Evolutionary conservation across 805 yeast species (phyloP).

Genomic region (Isabelozyma pseudorhagii): DNA sequence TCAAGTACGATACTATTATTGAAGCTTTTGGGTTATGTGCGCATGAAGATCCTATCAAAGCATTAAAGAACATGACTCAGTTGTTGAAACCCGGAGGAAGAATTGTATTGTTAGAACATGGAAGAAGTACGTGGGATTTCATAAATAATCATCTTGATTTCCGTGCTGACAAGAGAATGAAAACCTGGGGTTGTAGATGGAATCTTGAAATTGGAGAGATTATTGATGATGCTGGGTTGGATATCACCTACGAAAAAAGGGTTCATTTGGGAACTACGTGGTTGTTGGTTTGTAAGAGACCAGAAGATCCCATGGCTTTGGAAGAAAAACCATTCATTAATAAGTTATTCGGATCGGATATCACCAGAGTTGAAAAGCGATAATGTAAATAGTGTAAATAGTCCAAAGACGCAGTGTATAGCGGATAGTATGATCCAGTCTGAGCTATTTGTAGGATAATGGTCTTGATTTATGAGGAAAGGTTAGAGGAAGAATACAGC

Average conservation of each 20-base stretch:
- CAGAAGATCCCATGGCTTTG: conserved; percentile 56
- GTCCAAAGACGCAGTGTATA: not conserved
- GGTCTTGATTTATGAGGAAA: no score
- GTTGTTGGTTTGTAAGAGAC: conserved; percentile 73
- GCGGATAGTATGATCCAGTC: not conserved
- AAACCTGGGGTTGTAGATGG: conserved; percentile 98
- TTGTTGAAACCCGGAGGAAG: conserved; percentile 88
- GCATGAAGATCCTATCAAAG: conserved; percentile 86
- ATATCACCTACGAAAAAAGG: conserved; percentile 74
- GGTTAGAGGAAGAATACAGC: no score
- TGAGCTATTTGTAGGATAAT: no score
- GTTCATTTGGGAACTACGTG: conserved; percentile 92
- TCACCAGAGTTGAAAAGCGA: conserved; percentile 20
- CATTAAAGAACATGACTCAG: conserved; percentile 67
- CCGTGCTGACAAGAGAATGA: conserved; percentile 77
- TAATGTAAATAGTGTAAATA: conserved; percentile 3
- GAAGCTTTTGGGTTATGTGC: conserved; percentile 97
- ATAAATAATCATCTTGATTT: conserved; percentile 79
- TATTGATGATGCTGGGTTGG: conserved; percentile 78
- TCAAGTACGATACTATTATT: conserved; percentile 84
- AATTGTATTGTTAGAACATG: conserved; percentile 86
- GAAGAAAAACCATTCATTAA: conserved; percentile 42
- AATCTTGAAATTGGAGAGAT: conserved; percentile 89
- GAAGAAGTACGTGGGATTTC: conserved; percentile 76
- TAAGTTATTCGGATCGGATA: conserved; percentile 38